Conservation (phyloP, 2,329 filamentous ascomycete genomes). For the Xylariaceae sp. region DNA sequence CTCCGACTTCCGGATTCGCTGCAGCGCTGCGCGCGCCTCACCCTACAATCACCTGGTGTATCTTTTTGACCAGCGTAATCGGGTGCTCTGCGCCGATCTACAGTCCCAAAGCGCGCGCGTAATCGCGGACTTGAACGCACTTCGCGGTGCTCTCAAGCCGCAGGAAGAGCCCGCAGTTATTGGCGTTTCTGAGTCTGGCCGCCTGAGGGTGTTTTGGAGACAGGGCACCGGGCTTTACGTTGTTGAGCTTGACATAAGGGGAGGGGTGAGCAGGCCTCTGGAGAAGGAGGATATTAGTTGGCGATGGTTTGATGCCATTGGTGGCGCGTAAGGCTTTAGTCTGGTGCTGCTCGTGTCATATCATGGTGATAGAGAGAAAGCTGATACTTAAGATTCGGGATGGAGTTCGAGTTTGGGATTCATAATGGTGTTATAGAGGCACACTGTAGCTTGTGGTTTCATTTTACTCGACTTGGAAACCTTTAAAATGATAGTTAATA, state of each 20-base stretch:
- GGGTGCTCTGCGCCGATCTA: slow-evolving; percentile 3
- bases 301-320: slow-evolving; percentile 1
- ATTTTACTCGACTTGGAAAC: too few relatives aligned
- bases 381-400: neutral
- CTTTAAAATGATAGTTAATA: too few relatives aligned
- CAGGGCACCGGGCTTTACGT: slow-evolving; percentile 1
- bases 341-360: neutral
- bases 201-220: slow-evolving; percentile 6
- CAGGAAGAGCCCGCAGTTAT: slow-evolving; percentile 5
- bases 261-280: neutral
- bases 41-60: slow-evolving; percentile 4
- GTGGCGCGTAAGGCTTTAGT: neutral
- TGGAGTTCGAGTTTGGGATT: too few relatives aligned
- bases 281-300: slow-evolving; percentile 7
- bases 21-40: neutral
- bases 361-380: neutral
- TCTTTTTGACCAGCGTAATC: slow-evolving; percentile 11
- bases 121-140: slow-evolving; percentile 12
- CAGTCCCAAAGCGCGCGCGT: slow-evolving; percentile 3
- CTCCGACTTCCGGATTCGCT: slow-evolving; percentile 12
- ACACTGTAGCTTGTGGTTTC: too few relatives aligned
- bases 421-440: too few relatives aligned
- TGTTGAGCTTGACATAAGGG: slow-evolving; percentile 1
- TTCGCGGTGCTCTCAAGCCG: slow-evolving; percentile 10
- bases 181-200: neutral